phyloP scores from a whole-genome alignment of 1,139 yeast species.

The Suhomyces wounanorum region DNA sequence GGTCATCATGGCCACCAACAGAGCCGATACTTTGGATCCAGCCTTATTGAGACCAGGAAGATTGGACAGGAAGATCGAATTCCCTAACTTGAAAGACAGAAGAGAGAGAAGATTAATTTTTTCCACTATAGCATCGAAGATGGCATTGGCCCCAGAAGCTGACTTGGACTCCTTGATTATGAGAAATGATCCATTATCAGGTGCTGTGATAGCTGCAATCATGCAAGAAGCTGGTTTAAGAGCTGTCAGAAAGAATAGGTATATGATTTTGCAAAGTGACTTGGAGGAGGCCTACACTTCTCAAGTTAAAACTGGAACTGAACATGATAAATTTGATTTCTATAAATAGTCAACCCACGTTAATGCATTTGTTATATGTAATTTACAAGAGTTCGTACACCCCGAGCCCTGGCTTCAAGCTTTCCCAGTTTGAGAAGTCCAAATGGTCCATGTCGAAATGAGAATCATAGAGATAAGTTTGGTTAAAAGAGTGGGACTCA shows the following conservation, averaged over 20 bases:
- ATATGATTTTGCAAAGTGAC: constrained; percentile 92
- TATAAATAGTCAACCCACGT: constrained; percentile 56
- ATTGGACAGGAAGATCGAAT: constrained; percentile 96
- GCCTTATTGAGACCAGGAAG: constrained; percentile 98
- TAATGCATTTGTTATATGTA: constrained; percentile 1
- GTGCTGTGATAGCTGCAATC: constrained; percentile 97
- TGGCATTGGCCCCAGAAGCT: constrained; percentile 97
- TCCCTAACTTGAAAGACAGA: constrained; percentile 92
- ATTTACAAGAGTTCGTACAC: constrained; percentile 42
- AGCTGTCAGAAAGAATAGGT: constrained; percentile 97
- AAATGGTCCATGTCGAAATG: constrained; percentile 74
- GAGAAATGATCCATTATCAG: constrained; percentile 95
- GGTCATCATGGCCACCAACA: constrained; percentile 98
- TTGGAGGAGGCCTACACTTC: constrained; percentile 96
- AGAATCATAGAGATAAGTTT: constrained; percentile 45
- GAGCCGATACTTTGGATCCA: constrained; percentile 97
- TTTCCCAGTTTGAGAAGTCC: constrained; percentile 45
- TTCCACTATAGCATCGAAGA: constrained; percentile 92
- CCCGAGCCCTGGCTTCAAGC: constrained; percentile 63
- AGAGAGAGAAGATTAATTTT: constrained; percentile 96
- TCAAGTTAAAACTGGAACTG: constrained; percentile 93
- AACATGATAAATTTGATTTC: constrained; percentile 96
- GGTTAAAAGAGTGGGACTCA: constrained; percentile 19
- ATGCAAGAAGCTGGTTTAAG: constrained; percentile 99
- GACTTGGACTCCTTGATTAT: constrained; percentile 93